These are phyloP conservation scores for Candida pseudoglaebosa DNA, from an alignment of 805 yeast species.

Conservation along the genomic window DNA sequence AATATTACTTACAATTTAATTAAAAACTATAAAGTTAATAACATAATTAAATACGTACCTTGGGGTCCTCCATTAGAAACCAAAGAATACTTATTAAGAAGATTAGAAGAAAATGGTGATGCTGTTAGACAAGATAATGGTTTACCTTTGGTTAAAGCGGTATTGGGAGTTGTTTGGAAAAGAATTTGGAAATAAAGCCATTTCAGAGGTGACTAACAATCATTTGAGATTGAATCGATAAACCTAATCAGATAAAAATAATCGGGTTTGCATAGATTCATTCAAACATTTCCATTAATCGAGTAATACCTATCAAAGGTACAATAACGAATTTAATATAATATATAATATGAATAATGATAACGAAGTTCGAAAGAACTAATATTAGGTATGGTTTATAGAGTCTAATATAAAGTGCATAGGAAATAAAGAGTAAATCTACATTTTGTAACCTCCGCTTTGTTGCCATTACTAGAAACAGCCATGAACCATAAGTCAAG, in stretches of 20 bases:
- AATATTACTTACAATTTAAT: slow-evolving; percentile 75
- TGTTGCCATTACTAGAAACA: too few species aligned
- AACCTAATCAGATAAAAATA: too few species aligned
- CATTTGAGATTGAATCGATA: too few species aligned
- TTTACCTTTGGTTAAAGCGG: slow-evolving; percentile 63
- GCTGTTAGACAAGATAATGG: slow-evolving; percentile 85
- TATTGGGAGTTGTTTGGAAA: slow-evolving; percentile 24
- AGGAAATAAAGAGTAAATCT: not conserved
- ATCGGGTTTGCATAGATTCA: too few species aligned
- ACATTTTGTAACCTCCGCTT: too few species aligned
- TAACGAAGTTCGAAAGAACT: slow-evolving; percentile 1
- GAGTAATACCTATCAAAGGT: not conserved
- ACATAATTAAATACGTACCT: slow-evolving; percentile 90
- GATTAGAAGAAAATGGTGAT: slow-evolving; percentile 94
- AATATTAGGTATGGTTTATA: slow-evolving; percentile 1
- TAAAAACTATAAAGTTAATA: slow-evolving; percentile 57
- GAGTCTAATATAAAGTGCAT: slow-evolving; percentile 2
- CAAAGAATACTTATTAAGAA: slow-evolving; percentile 80
- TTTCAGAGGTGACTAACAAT: too few species aligned
- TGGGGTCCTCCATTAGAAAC: slow-evolving; percentile 98
- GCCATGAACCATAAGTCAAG: too few species aligned
- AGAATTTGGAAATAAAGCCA: slow-evolving; percentile 18
- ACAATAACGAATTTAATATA: too few species aligned
- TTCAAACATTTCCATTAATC: too few species aligned
- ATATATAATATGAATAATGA: not conserved